These are phyloP conservation scores for Wallacemonas sp. DNA, from an alignment of 208 protist species.

Conservation along the genomic window DNA sequence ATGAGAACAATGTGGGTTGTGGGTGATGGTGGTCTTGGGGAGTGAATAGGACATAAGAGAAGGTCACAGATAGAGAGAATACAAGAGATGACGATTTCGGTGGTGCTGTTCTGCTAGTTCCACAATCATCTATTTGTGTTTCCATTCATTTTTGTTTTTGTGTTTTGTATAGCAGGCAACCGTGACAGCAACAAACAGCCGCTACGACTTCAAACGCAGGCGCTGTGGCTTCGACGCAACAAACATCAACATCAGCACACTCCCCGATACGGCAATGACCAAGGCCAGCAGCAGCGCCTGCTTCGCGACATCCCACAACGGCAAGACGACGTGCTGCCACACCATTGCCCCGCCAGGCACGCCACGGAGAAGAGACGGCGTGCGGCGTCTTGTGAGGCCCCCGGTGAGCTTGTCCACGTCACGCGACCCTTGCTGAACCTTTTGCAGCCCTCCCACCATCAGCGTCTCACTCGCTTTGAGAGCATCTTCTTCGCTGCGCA, in stretches of 20 bases:
- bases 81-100: no score
- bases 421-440: conserved; percentile 25
- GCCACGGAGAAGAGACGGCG: conserved; percentile 26
- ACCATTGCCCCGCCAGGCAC: conserved; percentile 47
- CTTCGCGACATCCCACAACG: conserved; percentile 58
- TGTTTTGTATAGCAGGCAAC: no score
- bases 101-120: no score
- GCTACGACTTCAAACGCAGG: conserved; percentile 1
- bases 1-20: conserved; percentile 4
- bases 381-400: background rate
- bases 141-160: no score
- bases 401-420: conserved; percentile 31
- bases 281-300: conserved; percentile 42
- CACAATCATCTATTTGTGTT: no score
- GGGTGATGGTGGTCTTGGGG: no score
- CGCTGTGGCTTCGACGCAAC: conserved; percentile 33
- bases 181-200: no score
- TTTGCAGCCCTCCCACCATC: conserved; percentile 46
- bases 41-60: no score
- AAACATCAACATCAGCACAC: conserved; percentile 47
- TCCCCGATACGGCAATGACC: conserved; percentile 39
- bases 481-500: conserved; percentile 44
- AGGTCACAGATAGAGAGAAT: no score
- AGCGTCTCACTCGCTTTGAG: conserved; percentile 42
- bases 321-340: conserved; percentile 51